Conservation (phyloP, 1,284 basidiomycete genomes). For the Rhodotorula sp. region DNA sequence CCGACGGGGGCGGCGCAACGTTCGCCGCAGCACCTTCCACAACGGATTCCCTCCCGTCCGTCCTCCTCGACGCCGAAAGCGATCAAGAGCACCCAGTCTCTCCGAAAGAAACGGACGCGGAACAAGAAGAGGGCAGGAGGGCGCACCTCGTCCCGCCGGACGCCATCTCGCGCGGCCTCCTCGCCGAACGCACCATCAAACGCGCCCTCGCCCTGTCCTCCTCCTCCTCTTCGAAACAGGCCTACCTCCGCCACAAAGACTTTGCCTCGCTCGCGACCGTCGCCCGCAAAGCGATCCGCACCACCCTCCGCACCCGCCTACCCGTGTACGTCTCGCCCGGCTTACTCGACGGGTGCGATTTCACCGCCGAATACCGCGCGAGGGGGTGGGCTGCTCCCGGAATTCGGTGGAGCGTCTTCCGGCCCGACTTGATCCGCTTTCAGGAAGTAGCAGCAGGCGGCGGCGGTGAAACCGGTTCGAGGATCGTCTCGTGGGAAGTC, state of each 20-base stretch:
- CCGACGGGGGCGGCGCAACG: conserved; percentile 3
- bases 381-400: conserved; percentile 25
- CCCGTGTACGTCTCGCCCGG: conserved; percentile 16
- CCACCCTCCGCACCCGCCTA: not conserved
- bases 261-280: conserved; percentile 8
- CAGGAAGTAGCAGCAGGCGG: conserved; percentile 2
- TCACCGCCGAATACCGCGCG: conserved; percentile 18
- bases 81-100: not conserved
- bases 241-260: conserved; percentile 17
- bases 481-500: conserved; percentile 18
- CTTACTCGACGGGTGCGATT: conserved; percentile 14
- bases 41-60: not conserved
- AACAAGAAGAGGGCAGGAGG: not conserved
- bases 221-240: not conserved
- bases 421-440: conserved; percentile 31
- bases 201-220: not conserved
- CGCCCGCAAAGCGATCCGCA: conserved; percentile 16
- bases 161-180: conserved; percentile 16
- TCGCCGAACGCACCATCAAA: conserved; percentile 31
- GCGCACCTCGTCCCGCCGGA: conserved; percentile 6
- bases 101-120: too few relatives aligned
- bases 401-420: conserved; percentile 22
- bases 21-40: not conserved
- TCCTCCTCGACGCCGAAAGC: not conserved
- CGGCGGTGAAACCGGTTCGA: not conserved